phyloP scores from a whole-genome alignment of 2,329 filamentous ascomycete genomes.

The Plenodomus biglobosus region DNA sequence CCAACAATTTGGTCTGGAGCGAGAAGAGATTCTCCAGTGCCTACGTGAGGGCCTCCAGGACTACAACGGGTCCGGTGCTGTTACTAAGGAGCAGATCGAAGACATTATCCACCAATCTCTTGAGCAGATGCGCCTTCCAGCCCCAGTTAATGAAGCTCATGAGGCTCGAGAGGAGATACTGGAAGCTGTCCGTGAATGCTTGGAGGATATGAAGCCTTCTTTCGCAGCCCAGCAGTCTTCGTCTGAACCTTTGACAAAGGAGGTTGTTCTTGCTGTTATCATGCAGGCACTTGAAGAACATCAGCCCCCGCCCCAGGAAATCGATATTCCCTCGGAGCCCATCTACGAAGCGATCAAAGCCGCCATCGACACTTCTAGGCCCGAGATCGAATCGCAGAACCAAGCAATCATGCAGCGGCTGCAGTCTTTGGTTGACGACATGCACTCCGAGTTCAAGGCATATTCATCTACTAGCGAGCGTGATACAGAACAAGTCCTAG shows the following conservation, averaged over 20 bases:
- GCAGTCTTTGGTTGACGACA: constrained; percentile 60
- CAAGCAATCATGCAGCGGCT: constrained; percentile 63
- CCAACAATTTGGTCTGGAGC: constrained; percentile 84
- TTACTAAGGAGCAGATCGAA: constrained; percentile 82
- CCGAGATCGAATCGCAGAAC: constrained; percentile 56
- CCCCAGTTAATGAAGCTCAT: constrained; percentile 66
- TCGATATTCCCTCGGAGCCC: constrained; percentile 54
- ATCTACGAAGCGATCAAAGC: constrained; percentile 61
- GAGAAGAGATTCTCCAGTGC: constrained; percentile 85
- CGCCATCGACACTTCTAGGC: constrained; percentile 57
- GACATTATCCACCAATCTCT: constrained; percentile 83
- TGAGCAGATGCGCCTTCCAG: constrained; percentile 75
- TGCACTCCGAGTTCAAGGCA: constrained; percentile 70
- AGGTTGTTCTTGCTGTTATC: constrained; percentile 60
- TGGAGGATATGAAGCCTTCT: constrained; percentile 73
- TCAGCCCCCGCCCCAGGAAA: constrained; percentile 45
- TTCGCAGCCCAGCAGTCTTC: constrained; percentile 43
- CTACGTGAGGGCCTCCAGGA: constrained; percentile 82
- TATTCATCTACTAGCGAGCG: constrained; percentile 76
- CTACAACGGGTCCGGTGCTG: constrained; percentile 61
- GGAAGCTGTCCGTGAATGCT: constrained; percentile 78
- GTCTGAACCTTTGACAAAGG: constrained; percentile 53
- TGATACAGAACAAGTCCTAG: constrained; percentile 85
- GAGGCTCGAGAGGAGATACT: constrained; percentile 83
- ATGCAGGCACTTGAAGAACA: constrained; percentile 59